Evolutionary conservation across 257 asterid genomes (phyloP), one percentile per base, ranked within the genome.

Genomic region (Solanum megistacrolobum): DNA sequence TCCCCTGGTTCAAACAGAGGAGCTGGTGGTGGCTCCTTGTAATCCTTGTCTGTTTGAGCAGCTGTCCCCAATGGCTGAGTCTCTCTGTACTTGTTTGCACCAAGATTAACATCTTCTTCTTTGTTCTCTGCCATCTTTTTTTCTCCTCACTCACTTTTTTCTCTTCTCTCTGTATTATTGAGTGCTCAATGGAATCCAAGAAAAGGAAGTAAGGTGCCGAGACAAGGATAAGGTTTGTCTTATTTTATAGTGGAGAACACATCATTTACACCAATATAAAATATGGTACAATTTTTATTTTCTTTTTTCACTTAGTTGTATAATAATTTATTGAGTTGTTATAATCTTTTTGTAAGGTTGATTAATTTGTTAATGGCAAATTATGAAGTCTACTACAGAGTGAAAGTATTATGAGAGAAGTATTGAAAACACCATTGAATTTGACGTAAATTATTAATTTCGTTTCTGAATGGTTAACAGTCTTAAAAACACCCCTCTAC

Each of bases 171-270:
- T 32, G 72, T 86, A n/a, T 46, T 86, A 14, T 46, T 94, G 89
- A 93, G 91, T 78, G 93, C 29, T 36, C 18, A 25, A n/a, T 65
- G 68, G 69, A 83, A 25, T 12, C 12, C 31, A n/a, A 20, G 27
- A 81, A 73, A 78, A 46, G 85, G 35, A 29, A 55, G 86, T 84
- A 69, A 41, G 71, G 81, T 72, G 81, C 2, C 69, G 35, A 41
- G 84, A 52, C 25, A 36, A 36, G 36, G 55, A 36, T 27, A 86
- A 32, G 12, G 55, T 73, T 86, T 72, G 25, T 86, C 81, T 71
- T 75, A 41, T 34, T 86, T 73, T 86, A 86, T 72, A 71, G 83
- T 74, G 85, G 86, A 34, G 74, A 46, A 78, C 23, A 34, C 82
- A 38, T 72, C 60, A 39, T 69, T 52, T 81, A 48, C 13, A 38